Conservation (phyloP, 129 eudicot genomes). For the Pittosporum tobira region DNA sequence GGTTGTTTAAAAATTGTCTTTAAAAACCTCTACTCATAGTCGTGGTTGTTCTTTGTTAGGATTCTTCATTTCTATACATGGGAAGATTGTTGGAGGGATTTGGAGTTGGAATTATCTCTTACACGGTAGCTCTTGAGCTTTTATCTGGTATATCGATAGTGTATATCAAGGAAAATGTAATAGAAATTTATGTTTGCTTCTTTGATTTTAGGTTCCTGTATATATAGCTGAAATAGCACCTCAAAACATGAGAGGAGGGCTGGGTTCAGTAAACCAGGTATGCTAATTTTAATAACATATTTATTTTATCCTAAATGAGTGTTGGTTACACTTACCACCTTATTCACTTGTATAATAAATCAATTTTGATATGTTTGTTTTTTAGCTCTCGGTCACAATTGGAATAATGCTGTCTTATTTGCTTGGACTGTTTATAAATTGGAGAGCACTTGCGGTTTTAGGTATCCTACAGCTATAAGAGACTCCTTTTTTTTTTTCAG, state of each 20-base stretch:
- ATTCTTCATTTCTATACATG: constrained; percentile 49
- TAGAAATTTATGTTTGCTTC: neutral
- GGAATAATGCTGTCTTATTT: constrained; percentile 80
- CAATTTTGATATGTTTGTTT: neutral
- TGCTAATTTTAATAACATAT: neutral
- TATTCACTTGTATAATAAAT: neutral
- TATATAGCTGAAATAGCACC: constrained; percentile 47
- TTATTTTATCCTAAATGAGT: no score
- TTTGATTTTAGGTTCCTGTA: constrained; percentile 29
- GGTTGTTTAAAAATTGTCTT: neutral
- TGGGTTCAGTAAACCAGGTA: constrained; percentile 43
- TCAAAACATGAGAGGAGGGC: constrained; percentile 36
- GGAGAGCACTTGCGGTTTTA: constrained; percentile 87
- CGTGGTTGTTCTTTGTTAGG: constrained; percentile 17
- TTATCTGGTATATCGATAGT: neutral
- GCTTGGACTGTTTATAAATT: constrained; percentile 68
- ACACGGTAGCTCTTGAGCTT: constrained; percentile 21
- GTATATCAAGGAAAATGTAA: neutral
- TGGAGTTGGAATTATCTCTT: constrained; percentile 53
- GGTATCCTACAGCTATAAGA: constrained; percentile 32
- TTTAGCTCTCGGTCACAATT: constrained; percentile 84
- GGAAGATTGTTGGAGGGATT: constrained; percentile 57
- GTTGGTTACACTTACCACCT: neutral
- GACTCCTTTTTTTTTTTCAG: neutral
- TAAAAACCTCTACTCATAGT: neutral